Base-by-base conservation (phyloP, 202 grass and related monocot genomes). In the Bolboschoenoplectus hybrid region DNA sequence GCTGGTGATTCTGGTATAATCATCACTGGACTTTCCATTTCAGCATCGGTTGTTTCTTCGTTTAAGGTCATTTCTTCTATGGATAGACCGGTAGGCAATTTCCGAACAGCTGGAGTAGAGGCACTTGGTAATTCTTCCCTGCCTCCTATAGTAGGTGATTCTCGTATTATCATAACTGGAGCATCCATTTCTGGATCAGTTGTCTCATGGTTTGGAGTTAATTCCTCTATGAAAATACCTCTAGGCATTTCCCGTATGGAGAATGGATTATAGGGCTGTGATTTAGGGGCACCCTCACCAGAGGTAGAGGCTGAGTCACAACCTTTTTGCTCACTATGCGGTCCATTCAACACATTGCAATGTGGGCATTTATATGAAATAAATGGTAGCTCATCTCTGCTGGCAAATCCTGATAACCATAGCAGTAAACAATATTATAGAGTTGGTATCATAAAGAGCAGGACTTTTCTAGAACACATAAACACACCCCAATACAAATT, bases 21-120 rank as follows among this genome's bases (percentile, higher is more conserved):
- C 82, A 71, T 57, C 34, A 84, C 82, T 70, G 64, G 82, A 84
- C 32, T 64, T 17, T 84, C 82, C 82, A 84, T 84, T 84, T 84
- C 82, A 4, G 82, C 46, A 84, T 56, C 34, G 32, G 47, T 19
- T 71, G 47, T 55, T 51, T 67, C 82, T 68, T 71, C 58, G 1
- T 53, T 84, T 68, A 34, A 39, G 32, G 26, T 51, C 50, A 84
- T 68, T 70, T 84, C 82, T 71, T 71, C 82, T 67, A 84, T 84
- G 82, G 63, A 69, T 67, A 84, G 16, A 71, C 82, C 82, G 39
- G 4, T 84, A 0, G 82, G 82, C 50, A 84, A 71, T 80, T 58
- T 80, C 36, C 36, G 14, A 16, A 40, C 51, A 41, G 9, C 44
- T 50, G 45, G n/a, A 50, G 9, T 60, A 57, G 13, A 60, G 14